Conservation (phyloP, 2,329 filamentous ascomycete species). For the Aspergillus tanneri region DNA sequence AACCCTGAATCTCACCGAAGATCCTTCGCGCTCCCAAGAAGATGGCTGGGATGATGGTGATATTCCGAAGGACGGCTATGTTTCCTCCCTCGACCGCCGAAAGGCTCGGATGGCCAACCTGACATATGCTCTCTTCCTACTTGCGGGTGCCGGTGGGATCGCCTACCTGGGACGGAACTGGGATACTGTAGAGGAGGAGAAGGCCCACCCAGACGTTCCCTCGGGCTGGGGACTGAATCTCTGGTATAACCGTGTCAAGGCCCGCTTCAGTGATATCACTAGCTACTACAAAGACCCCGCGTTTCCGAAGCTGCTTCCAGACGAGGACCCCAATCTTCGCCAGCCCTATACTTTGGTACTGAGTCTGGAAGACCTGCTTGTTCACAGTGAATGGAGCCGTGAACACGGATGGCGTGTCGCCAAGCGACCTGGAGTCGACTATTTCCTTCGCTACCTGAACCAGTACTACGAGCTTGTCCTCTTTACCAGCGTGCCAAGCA, state of each 20-base stretch:
- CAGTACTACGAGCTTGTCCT: conserved; percentile 98
- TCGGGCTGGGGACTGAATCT: conserved; percentile 73
- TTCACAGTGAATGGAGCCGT: conserved; percentile 91
- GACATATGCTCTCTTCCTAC: conserved; percentile 63
- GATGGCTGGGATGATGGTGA: conserved; percentile 58
- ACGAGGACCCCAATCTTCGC: conserved; percentile 69
- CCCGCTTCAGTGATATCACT: conserved; percentile 71
- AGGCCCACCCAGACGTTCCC: conserved; percentile 67
- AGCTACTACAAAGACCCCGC: conserved; percentile 95
- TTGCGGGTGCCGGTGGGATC: conserved; percentile 57
- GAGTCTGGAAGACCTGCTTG: conserved; percentile 86
- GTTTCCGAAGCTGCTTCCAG: conserved; percentile 85
- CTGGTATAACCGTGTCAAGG: conserved; percentile 78
- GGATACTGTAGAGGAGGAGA: conserved; percentile 71
- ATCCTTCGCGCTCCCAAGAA: conserved; percentile 46
- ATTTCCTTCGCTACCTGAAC: conserved; percentile 93
- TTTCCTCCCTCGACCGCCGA: conserved; percentile 85
- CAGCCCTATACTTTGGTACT: conserved; percentile 91
- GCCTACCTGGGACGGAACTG: conserved; percentile 85
- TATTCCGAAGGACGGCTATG: conserved; percentile 75
- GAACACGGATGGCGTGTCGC: conserved; percentile 94
- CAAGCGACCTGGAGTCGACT: conserved; percentile 92
- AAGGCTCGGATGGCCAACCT: conserved; percentile 74
- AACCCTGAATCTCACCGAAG: conserved; percentile 55
- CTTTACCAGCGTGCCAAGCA: conserved; percentile 84